Base-by-base conservation (phyloP, 1,284 basidiomycete genomes). In the Pyrrhoderma noxium region DNA sequence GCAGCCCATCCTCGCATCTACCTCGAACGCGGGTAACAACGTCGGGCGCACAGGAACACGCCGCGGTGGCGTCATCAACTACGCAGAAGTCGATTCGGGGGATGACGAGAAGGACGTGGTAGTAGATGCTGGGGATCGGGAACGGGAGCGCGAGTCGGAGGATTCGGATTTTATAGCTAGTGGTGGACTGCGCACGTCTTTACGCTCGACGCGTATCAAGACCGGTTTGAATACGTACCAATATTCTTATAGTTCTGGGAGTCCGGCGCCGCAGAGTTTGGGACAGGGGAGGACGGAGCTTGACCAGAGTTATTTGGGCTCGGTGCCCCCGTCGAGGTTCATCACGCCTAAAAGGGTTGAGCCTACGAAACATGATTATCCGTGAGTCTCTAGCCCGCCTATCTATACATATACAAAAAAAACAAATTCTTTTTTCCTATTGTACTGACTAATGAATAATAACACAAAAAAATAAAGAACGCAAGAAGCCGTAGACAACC, bases 221-320 rank as follows among this genome's bases (percentile, higher is more conserved):
- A 64, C 67, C 50, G 70, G 68, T 3, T 62, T 55, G 16, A 70
- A 72, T 35, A 66, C 71, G 57, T 63, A 63, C 57, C 66, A 70
- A 62, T 47, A 52, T 25, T 52, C 50, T 2, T 52, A 45, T 37
- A 34, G 22, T 18, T 36, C 25, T 14, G 67, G 60, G 25, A 59
- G 60, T 34, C 47, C 47, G 18, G 52, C 67, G 62, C 53, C 62
- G 14, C 42, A 57, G 57, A 53, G 58, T 7, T 5, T 31, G 11
- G 42, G 25, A 19, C 43, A 51, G 13, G 61, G 61, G 39, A 61
- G 70, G 56, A 71, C 72, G 56, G 85, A 86, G 55, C 65, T 87
- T 37, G 89, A 91, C 47, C 89, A 90, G 71, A 92, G 84, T 58
- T 97, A 94, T 70, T 70, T 98, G 43, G 95, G 94, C 0, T 74